These are phyloP conservation scores for Auriscalpium orientale DNA, from an alignment of 768 basidiomycete genomes.

Conservation along the genomic window DNA sequence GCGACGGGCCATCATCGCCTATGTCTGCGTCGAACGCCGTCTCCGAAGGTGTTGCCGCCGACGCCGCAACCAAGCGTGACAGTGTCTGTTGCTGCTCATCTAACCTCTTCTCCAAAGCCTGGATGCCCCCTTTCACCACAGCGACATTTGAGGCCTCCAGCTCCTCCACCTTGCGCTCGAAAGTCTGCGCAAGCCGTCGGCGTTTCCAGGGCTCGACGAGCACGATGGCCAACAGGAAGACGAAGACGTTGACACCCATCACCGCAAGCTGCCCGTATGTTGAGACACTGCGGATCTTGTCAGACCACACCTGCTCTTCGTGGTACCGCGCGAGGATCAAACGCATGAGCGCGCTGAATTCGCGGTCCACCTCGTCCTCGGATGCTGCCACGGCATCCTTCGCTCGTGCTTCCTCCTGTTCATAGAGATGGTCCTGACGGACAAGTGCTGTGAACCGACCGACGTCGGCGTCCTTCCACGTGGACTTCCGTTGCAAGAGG, in stretches of 20 bases:
- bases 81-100: constrained; percentile 8
- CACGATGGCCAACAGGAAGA: constrained; percentile 85
- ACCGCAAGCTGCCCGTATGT: constrained; percentile 89
- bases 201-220: constrained; percentile 98
- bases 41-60: background rate
- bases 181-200: constrained; percentile 73
- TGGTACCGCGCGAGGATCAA: constrained; percentile 89
- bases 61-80: background rate
- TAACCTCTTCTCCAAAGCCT: constrained; percentile 1
- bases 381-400: constrained; percentile 59
- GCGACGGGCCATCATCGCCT: background rate
- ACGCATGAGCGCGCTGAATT: constrained; percentile 83
- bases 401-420: constrained; percentile 67
- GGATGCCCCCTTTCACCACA: background rate
- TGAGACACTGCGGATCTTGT: constrained; percentile 93
- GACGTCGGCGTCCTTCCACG: constrained; percentile 90
- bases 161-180: constrained; percentile 72
- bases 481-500: constrained; percentile 85
- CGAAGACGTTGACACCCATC: constrained; percentile 78
- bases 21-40: background rate
- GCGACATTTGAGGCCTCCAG: constrained; percentile 35
- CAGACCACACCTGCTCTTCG: constrained; percentile 98
- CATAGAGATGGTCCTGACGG: constrained; percentile 80
- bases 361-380: constrained; percentile 78
- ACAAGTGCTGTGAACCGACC: constrained; percentile 83